Percentiles rank a stretch among this genome's conserved stretches.
Evolutionary conservation across 768 basidiomycete genomes (phyloP).

Genomic region (Termitomyces sp.): DNA sequence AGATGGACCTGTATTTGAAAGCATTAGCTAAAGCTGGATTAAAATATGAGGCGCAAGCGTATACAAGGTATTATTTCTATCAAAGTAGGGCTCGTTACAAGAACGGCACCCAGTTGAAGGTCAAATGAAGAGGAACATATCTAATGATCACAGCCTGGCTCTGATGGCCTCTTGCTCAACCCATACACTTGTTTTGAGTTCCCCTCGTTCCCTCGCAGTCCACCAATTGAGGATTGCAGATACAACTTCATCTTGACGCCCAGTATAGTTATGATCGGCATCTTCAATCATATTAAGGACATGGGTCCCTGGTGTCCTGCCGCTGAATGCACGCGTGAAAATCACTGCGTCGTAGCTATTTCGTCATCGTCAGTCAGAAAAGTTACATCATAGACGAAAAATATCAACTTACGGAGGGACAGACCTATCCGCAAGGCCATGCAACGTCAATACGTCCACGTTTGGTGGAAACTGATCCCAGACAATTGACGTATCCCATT

Average conservation of each 20-base stretch:
- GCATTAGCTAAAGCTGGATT: background rate
- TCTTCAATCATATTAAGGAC: conserved; percentile 64
- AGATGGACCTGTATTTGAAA: no score
- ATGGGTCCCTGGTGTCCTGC: conserved; percentile 61
- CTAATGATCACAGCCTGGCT: conserved; percentile 35
- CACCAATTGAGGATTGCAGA: conserved; percentile 68
- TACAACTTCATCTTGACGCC: conserved; percentile 62
- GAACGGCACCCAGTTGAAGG: no score
- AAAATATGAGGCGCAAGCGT: no score
- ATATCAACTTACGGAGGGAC: conserved; percentile 58
- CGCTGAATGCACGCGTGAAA: conserved; percentile 55
- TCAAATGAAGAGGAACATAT: background rate
- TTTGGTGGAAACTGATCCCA: conserved; percentile 60
- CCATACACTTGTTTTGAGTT: conserved; percentile 60
- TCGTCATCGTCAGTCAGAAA: background rate
- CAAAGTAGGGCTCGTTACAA: background rate
- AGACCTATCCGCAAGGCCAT: conserved; percentile 63
- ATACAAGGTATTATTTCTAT: background rate
- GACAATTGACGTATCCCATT: conserved; percentile 62
- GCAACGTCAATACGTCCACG: conserved; percentile 68
- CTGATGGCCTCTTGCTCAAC: conserved; percentile 38
- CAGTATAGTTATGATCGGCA: conserved; percentile 76
- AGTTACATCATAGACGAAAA: background rate
- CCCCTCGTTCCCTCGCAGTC: conserved; percentile 36
- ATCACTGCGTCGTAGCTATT: conserved; percentile 66